A percentile compares a stretch with the other conserved stretches of the same genome.
phyloP scores from a whole-genome alignment of 768 basidiomycete genomes.

The Termitomyces heimii region DNA sequence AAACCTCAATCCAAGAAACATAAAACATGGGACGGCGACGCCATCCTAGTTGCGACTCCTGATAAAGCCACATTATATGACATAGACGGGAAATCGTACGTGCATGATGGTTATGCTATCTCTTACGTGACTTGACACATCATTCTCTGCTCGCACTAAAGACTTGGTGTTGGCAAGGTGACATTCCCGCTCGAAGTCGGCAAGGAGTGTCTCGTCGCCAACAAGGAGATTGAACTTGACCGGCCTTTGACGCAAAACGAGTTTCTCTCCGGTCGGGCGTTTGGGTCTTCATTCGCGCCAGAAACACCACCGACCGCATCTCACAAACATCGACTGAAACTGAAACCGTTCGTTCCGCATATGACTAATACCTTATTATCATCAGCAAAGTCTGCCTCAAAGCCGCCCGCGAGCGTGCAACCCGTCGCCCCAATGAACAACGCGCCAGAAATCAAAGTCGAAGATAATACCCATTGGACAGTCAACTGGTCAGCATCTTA shows the following conservation, averaged over 20 bases:
- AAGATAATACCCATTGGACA: slow-evolving; percentile 50
- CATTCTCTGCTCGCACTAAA: slow-evolving; percentile 17
- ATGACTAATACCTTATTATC: neutral
- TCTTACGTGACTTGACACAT: neutral
- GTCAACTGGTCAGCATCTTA: slow-evolving; percentile 51
- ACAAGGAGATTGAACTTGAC: slow-evolving; percentile 65
- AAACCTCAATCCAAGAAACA: slow-evolving; percentile 73
- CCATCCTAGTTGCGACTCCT: slow-evolving; percentile 48
- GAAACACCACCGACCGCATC: neutral
- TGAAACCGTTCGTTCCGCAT: slow-evolving; percentile 20
- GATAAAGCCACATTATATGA: slow-evolving; percentile 50
- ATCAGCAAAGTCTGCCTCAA: neutral
- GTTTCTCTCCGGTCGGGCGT: slow-evolving; percentile 62
- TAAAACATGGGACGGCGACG: slow-evolving; percentile 89
- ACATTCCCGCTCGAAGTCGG: slow-evolving; percentile 35
- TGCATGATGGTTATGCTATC: slow-evolving; percentile 1
- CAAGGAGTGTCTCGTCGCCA: slow-evolving; percentile 31
- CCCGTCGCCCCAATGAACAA: slow-evolving; percentile 28
- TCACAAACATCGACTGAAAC: slow-evolving; percentile 1
- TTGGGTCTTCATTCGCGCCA: slow-evolving; percentile 23
- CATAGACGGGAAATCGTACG: slow-evolving; percentile 61
- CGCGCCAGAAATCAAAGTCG: slow-evolving; percentile 9
- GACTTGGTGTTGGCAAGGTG: slow-evolving; percentile 47
- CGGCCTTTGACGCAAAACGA: slow-evolving; percentile 46
- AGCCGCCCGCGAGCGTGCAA: slow-evolving; percentile 22